These are phyloP conservation scores for Petunia secreta DNA, from an alignment of 257 asterid genomes.

Conservation along the genomic window DNA sequence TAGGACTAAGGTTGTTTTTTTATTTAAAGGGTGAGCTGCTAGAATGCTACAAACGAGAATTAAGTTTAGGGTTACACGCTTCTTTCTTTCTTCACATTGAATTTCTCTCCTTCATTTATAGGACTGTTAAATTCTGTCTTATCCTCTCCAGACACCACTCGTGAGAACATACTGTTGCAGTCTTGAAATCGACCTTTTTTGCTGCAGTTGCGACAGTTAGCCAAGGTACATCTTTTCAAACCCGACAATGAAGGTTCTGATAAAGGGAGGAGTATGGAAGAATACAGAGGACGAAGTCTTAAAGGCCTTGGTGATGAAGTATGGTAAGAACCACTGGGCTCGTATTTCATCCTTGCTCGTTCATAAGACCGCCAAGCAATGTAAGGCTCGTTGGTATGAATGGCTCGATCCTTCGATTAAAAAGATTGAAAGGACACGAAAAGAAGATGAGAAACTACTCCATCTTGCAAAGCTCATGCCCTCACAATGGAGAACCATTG, in stretches of 20 bases:
- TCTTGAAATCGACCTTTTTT: too few relatives aligned
- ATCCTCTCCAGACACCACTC: too few relatives aligned
- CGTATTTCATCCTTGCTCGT: slow-evolving; percentile 92
- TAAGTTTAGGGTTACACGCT: too few relatives aligned
- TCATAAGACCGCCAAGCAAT: slow-evolving; percentile 96
- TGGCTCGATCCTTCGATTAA: slow-evolving; percentile 98
- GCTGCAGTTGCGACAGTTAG: too few relatives aligned
- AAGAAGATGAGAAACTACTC: slow-evolving; percentile 91
- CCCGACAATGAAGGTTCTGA: slow-evolving; percentile 87
- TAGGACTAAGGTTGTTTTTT: too few relatives aligned
- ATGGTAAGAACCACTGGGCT: slow-evolving; percentile 98
- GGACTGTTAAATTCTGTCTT: too few relatives aligned
- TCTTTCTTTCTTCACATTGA: too few relatives aligned
- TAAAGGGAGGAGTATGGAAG: slow-evolving; percentile 99
- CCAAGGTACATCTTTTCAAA: too few relatives aligned
- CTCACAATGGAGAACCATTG: slow-evolving; percentile 98
- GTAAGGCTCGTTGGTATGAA: slow-evolving; percentile 99
- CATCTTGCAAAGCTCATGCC: slow-evolving; percentile 99
- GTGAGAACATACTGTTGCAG: too few relatives aligned
- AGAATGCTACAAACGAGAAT: too few relatives aligned
- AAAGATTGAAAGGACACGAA: slow-evolving; percentile 99
- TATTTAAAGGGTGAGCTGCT: too few relatives aligned
- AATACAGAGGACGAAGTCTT: slow-evolving; percentile 97
- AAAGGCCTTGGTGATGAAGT: slow-evolving; percentile 97
- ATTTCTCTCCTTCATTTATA: too few relatives aligned